Base-by-base conservation (phyloP, 192 early-diverging fungal genomes). In the Geosiphon pyriformis region DNA sequence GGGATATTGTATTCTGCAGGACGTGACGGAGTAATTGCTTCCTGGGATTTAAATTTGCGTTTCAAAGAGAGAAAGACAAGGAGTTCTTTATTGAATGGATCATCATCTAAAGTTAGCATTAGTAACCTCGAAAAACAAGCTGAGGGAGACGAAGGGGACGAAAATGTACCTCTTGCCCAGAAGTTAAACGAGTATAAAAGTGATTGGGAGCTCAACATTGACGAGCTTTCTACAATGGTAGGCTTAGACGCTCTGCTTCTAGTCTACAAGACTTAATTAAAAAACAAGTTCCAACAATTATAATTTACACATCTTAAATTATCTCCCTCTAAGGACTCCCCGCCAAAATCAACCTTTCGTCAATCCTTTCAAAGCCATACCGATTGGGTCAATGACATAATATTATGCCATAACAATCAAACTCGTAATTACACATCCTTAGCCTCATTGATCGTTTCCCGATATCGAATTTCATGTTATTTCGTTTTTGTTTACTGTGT, bases 371-470 rank as follows among this genome's bases (percentile, higher is more conserved):
- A 90, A 69, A 82, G 90, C 55, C 96, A 99, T 68, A 89, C 86
- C 6, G 94, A 98, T 75, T 99, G 96, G 96, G 88, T 99, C 6
- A 99, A 98, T 73, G 96, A 96, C 61, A 82, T 99, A 50, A 84
- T 85, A 22, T 78, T 92, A 15, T 86, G 83, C 58, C 80, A 91
- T 59, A 69, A 82, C 47, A 83, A 82, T 57, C 79, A 81, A 48
- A 74, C 74, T 66, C 75, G 90, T 91, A 74, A 78, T 77, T 76
- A 22, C 55, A 18, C 18, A 30, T 23, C 56, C 17, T 30, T 31
- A 55, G 37, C n/a, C n/a, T n/a, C n/a, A n/a, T n/a, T n/a, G n/a
- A n/a, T n/a, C n/a, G n/a, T n/a, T n/a, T n/a, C n/a, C 25, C 22
- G 22, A 31, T 30, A 31, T 18, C 27, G 29, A 30, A 22, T 46